Evolutionary conservation across 2,329 filamentous ascomycete species (phyloP).

Genomic region (Fusarium buxicola): DNA sequence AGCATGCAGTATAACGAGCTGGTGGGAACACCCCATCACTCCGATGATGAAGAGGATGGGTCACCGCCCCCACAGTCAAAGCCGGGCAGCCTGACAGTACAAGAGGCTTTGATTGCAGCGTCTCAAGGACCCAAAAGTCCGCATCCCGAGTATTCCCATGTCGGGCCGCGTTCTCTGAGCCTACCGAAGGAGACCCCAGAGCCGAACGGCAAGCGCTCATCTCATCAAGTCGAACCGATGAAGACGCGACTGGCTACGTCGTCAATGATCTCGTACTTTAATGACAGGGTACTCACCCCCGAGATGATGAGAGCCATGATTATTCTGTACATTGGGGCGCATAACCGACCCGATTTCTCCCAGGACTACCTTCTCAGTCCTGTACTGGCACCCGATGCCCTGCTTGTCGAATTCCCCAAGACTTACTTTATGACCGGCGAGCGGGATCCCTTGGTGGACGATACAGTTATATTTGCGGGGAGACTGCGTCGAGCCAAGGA

Average conservation of each 20-base stretch:
- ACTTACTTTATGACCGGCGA: constrained; percentile 95
- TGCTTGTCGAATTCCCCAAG: constrained; percentile 90
- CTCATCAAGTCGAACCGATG: constrained; percentile 69
- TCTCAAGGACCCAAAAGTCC: constrained; percentile 47
- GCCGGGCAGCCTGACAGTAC: constrained; percentile 4
- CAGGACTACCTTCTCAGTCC: constrained; percentile 93
- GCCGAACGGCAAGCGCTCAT: constrained; percentile 48
- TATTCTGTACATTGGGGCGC: constrained; percentile 93
- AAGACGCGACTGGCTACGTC: constrained; percentile 92
- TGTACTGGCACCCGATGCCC: constrained; percentile 84
- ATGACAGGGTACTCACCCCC: constrained; percentile 91
- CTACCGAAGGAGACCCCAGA: constrained; percentile 29
- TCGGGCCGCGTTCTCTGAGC: constrained; percentile 53
- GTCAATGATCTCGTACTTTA: constrained; percentile 98
- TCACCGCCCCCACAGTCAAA: constrained; percentile 29
- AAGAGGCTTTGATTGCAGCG: constrained; percentile 18
- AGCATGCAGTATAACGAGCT: constrained; percentile 88
- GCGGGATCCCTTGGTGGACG: constrained; percentile 93
- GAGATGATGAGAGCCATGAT: constrained; percentile 99
- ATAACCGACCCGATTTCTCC: constrained; percentile 91
- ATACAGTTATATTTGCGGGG: constrained; percentile 96
- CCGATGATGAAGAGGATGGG: constrained; percentile 75
- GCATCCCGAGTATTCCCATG: constrained; percentile 64
- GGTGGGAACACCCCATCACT: constrained; percentile 84
- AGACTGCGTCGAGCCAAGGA: constrained; percentile 84